Evolutionary conservation across 2,329 filamentous ascomycete species (phyloP).

Genomic region (Xenoacremonium recifei): DNA sequence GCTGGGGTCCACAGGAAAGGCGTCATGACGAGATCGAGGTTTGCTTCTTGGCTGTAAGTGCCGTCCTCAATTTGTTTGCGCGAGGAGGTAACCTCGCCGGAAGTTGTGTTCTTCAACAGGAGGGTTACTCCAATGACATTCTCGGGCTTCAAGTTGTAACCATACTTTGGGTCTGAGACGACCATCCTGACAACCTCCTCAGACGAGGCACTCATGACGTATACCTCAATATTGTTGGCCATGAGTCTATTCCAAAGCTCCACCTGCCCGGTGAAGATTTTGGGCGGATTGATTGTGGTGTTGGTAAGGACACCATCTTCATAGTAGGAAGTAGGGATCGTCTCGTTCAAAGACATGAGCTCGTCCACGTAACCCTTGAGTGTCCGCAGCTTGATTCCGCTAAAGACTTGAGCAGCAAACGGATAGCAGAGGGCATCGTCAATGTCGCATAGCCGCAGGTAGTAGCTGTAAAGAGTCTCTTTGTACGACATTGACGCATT

Average conservation of each 20-base stretch:
- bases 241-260: constrained; percentile 44
- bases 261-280: constrained; percentile 37
- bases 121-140: constrained; percentile 44
- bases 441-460: constrained; percentile 41
- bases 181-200: constrained; percentile 47
- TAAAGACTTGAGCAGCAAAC: constrained; percentile 41
- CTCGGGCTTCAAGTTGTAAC: constrained; percentile 43
- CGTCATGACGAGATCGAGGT: constrained; percentile 38
- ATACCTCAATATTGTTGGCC: constrained; percentile 42
- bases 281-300: constrained; percentile 32
- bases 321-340: constrained; percentile 36
- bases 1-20: constrained; percentile 43
- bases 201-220: constrained; percentile 40
- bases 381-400: constrained; percentile 41
- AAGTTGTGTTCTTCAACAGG: constrained; percentile 31
- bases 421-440: constrained; percentile 42
- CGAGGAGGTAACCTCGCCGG: constrained; percentile 32
- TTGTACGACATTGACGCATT: no score
- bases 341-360: constrained; percentile 41
- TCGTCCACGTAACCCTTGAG: constrained; percentile 47
- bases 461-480: constrained; percentile 45
- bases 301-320: constrained; percentile 30
- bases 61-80: constrained; percentile 40
- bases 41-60: constrained; percentile 32
- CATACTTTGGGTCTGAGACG: constrained; percentile 42